These are phyloP conservation scores for Boechera retrofracta DNA, from an alignment of 345 rosid species.

Conservation along the genomic window DNA sequence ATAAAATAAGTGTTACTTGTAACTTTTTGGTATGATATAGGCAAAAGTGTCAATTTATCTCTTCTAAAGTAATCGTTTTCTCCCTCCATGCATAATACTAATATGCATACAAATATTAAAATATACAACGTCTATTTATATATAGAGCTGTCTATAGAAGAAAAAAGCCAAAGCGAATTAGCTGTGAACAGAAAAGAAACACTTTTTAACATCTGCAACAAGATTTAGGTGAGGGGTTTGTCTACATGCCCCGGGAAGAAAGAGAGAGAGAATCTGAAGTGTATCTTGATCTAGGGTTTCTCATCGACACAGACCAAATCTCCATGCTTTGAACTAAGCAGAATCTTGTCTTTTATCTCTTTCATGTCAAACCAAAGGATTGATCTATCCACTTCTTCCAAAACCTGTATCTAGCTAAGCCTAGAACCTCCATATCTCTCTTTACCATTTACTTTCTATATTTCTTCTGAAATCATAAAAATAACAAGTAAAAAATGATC, in stretches of 20 bases:
- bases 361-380: constrained; percentile 31
- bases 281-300: constrained; percentile 48
- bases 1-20: constrained; percentile 1
- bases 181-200: constrained; percentile 44
- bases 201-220: constrained; percentile 44
- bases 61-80: neutral
- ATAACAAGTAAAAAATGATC: constrained; percentile 16
- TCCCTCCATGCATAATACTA: constrained; percentile 6
- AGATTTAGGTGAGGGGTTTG: constrained; percentile 46
- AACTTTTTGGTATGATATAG: constrained; percentile 5
- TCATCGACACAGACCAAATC: constrained; percentile 37
- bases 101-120: constrained; percentile 14
- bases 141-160: constrained; percentile 35
- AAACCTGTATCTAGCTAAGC: constrained; percentile 6
- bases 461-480: neutral
- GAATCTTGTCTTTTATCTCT: constrained; percentile 33
- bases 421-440: neutral
- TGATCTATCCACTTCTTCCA: constrained; percentile 22
- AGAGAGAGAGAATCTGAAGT: constrained; percentile 37
- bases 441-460: neutral
- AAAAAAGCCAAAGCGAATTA: constrained; percentile 40
- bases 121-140: neutral
- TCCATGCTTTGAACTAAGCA: constrained; percentile 34
- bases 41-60: neutral
- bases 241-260: constrained; percentile 36